Conservation (phyloP, 805 yeast genomes). For the Metschnikowia rubicola region DNA sequence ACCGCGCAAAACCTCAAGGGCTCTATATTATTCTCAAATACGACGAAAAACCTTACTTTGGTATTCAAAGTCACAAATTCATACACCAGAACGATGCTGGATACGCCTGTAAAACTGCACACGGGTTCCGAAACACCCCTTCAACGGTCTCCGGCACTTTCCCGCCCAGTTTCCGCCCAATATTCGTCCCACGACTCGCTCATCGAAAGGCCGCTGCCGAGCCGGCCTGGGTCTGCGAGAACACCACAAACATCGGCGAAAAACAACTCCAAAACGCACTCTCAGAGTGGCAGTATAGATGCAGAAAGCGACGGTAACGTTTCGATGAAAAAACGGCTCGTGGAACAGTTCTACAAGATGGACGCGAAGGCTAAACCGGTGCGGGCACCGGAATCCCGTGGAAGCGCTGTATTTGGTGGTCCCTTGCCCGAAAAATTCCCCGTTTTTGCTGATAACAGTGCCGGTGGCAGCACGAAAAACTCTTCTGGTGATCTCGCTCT, state of each 20-base stretch:
- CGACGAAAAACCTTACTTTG: too few species aligned
- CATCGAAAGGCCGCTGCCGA: neutral
- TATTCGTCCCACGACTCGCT: slow-evolving; percentile 3
- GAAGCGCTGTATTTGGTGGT: neutral
- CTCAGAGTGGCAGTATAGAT: neutral
- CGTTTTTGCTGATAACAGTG: neutral
- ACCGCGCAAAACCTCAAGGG: too few species aligned
- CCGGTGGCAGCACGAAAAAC: neutral
- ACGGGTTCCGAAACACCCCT: too few species aligned
- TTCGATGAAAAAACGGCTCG: slow-evolving; percentile 32
- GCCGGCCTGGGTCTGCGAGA: neutral
- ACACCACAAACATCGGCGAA: neutral
- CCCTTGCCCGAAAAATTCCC: neutral
- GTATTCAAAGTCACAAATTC: too few species aligned
- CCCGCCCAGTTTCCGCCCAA: too few species aligned
- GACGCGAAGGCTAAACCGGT: slow-evolving; percentile 15
- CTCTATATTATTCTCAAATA: too few species aligned
- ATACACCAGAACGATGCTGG: too few species aligned
- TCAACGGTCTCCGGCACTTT: too few species aligned
- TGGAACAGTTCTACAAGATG: slow-evolving; percentile 38
- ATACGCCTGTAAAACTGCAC: too few species aligned
- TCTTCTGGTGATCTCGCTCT: neutral
- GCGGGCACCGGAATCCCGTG: neutral
- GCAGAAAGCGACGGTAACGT: slow-evolving; percentile 1
- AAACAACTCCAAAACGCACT: neutral